Evolutionary conservation across 2,329 filamentous ascomycete species (phyloP), one percentile per base, ranked within the genome.

Genomic region (Colletotrichum scovillei): DNA sequence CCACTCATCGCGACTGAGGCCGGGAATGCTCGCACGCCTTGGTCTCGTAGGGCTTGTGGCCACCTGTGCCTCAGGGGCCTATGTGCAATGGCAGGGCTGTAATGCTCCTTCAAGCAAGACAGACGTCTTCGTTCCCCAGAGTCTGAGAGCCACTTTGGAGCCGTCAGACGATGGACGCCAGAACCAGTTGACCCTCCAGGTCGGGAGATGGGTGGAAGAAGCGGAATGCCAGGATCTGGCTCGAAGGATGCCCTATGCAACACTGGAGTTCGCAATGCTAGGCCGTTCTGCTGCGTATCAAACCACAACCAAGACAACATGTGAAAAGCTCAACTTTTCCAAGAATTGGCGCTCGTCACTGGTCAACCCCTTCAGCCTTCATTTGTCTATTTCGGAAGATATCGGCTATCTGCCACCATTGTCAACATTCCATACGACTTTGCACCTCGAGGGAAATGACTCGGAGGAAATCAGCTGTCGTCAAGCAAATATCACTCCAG

Each of bases 51-150:
- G 67, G 42, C 67, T 73, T 57, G 16, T 57, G 38, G 71, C 55
- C 55, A 70, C 26, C 55, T 62, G 35, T 49, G 62, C 38, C 32
- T 73, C 72, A 16, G 75, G 66, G 8, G 75, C 75, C 28, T 76
- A 77, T 46, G 69, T 75, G 24, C 74, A 76, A 62, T 75, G 71
- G 74, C 74, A 76, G 60, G 22, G 14, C 46, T 76, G 75, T 63
- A 64, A 74, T 26, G 67, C 32, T 6, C 60, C 64, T 28, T 56
- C 65, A 52, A 53, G 53, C 12, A 57, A 55, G 16, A 49, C 38
- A 14, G 55, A 74, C 16, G 59, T 24, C 14, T 63, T 70, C 28
- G 35, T 16, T 26, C 35, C 62, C 3, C 42, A 49, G 35, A 62
- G 35, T 28, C 11, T 73, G 14, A 9, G 5, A 14, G 67, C 67